Conservation (phyloP, 225 moss, liverwort and hornwort species). For the Sphagnum tenellum region DNA sequence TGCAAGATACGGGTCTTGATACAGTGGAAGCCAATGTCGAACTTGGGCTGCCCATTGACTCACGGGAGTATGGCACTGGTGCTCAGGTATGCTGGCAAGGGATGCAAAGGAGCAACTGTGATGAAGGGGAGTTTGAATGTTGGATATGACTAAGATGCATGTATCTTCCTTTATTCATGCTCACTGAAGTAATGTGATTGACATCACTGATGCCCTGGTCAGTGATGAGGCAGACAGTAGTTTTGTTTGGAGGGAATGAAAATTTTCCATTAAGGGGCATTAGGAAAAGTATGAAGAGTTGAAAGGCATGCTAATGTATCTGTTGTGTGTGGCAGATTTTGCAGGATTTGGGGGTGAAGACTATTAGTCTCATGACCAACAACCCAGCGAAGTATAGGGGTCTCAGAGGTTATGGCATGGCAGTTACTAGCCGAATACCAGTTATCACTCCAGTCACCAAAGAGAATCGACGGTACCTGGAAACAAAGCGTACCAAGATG, state of each 20-base stretch:
- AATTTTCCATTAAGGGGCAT: too few species aligned
- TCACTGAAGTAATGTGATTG: too few species aligned
- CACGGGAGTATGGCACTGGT: conserved; percentile 91
- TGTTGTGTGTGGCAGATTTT: conserved; percentile 47
- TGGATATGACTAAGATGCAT: too few species aligned
- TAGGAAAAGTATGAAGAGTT: too few species aligned
- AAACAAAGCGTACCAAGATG: conserved; percentile 88
- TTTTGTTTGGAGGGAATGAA: too few species aligned
- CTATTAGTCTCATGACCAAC: conserved; percentile 86
- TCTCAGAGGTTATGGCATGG: conserved; percentile 67
- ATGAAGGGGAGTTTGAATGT: not conserved
- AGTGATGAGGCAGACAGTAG: too few species aligned
- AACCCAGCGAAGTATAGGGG: conserved; percentile 85
- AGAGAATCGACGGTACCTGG: conserved; percentile 84
- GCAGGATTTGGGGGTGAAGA: conserved; percentile 68
- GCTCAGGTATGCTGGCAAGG: conserved; percentile 56
- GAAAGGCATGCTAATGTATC: too few species aligned
- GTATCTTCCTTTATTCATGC: too few species aligned
- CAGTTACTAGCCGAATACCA: conserved; percentile 65
- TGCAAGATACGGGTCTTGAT: conserved; percentile 89
- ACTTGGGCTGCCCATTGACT: conserved; percentile 90
- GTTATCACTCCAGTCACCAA: conserved; percentile 72
- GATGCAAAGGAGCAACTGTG: not conserved
- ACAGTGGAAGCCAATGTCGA: conserved; percentile 91
- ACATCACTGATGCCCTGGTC: too few species aligned